These are phyloP conservation scores for Elaeagnus macrophylla DNA, from an alignment of 306 rosid species.

Conservation along the genomic window DNA sequence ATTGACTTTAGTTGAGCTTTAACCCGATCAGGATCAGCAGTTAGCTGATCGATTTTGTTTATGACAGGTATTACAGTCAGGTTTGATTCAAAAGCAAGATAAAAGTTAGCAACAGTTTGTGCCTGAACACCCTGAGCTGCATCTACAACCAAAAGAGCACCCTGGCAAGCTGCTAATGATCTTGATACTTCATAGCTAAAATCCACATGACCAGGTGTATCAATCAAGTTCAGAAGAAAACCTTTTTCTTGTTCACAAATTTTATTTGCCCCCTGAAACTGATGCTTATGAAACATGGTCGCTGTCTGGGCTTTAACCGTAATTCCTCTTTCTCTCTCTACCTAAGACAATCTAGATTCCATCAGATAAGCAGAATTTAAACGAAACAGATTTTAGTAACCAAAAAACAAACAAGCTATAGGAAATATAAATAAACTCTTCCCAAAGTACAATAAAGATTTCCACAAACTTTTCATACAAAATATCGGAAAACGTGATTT, in stretches of 20 bases:
- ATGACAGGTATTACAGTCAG: constrained; percentile 63
- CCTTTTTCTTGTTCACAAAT: constrained; percentile 24
- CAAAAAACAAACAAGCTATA: not conserved
- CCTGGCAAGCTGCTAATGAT: constrained; percentile 92
- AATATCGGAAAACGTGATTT: too few relatives aligned
- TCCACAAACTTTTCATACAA: too few relatives aligned
- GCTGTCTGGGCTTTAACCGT: constrained; percentile 97
- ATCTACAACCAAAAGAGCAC: constrained; percentile 85
- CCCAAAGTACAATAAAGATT: too few relatives aligned
- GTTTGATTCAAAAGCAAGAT: constrained; percentile 82
- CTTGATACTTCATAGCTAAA: constrained; percentile 90
- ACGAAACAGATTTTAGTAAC: not conserved
- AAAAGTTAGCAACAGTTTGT: constrained; percentile 85
- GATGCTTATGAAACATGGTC: constrained; percentile 70
- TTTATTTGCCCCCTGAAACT: constrained; percentile 17
- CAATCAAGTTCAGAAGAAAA: constrained; percentile 66
- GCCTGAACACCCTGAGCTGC: constrained; percentile 98
- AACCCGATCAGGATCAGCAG: constrained; percentile 83
- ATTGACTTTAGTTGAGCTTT: constrained; percentile 75
- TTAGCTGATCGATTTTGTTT: constrained; percentile 90
- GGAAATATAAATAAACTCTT: too few relatives aligned
- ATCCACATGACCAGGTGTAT: constrained; percentile 92
- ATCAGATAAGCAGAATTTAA: constrained; percentile 7
- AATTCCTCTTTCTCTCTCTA: constrained; percentile 91
- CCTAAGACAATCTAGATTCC: constrained; percentile 39